A percentile compares a stretch with the other conserved stretches of the same genome.
Conservation (phyloP, 352 stramenopile species). For the Pythium scleroteichum region DNA sequence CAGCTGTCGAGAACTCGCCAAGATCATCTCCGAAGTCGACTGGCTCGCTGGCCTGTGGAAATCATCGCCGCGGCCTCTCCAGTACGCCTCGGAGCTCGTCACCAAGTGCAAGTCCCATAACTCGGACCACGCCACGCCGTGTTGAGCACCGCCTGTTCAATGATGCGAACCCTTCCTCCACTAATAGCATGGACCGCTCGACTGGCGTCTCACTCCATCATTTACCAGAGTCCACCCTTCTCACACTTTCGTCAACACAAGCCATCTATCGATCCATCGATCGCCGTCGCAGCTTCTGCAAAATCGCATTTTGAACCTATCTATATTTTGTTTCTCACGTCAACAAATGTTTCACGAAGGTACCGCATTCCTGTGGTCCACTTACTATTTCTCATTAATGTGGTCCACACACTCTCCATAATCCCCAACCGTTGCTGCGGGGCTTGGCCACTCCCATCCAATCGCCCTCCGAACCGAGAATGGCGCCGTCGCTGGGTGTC, state of each 20-base stretch:
- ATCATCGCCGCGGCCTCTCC: slow-evolving; percentile 5
- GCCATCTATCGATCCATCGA: too few species aligned
- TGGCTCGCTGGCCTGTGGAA: slow-evolving; percentile 30
- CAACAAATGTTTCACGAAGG: slow-evolving; percentile 12
- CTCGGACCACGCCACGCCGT: background rate
- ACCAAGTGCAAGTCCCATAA: background rate
- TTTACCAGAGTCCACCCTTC: too few species aligned
- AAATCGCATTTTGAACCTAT: too few species aligned
- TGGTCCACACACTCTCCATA: slow-evolving; percentile 1
- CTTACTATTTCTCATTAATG: slow-evolving; percentile 1
- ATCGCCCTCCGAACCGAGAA: background rate
- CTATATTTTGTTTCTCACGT: too few species aligned
- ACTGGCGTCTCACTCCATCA: too few species aligned
- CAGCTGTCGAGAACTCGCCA: slow-evolving; percentile 26
- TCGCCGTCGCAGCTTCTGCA: too few species aligned
- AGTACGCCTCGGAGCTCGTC: background rate
- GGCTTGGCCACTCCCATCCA: background rate
- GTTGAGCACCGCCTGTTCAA: too few species aligned
- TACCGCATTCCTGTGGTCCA: slow-evolving; percentile 5
- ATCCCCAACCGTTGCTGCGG: slow-evolving; percentile 11
- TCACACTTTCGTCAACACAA: too few species aligned
- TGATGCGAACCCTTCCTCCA: too few species aligned
- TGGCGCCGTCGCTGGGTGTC: slow-evolving; percentile 47
- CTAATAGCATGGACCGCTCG: too few species aligned
- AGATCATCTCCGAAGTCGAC: slow-evolving; percentile 54